Evolutionary conservation across 495 filamentous ascomycete genomes (phyloP).

Genomic region (Penicillium argentinense): DNA sequence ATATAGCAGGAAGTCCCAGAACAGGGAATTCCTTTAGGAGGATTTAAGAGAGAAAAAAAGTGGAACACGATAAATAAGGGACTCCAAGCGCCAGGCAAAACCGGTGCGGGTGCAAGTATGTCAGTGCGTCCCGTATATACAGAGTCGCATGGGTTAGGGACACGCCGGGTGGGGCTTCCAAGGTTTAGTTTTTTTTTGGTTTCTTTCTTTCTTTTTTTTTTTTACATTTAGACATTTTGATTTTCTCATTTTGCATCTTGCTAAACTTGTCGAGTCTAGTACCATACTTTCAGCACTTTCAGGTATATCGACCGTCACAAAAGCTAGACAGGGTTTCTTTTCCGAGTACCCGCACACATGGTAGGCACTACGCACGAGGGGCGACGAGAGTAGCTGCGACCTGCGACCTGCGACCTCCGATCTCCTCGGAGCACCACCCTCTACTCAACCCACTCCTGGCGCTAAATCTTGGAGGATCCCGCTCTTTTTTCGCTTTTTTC

Average conservation of each 20-base stretch:
- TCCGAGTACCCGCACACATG: no score
- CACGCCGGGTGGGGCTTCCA: slow-evolving; percentile 20
- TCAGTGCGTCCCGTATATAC: slow-evolving; percentile 24
- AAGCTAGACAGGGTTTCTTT: no score
- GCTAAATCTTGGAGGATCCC: neutral
- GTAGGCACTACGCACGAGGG: no score
- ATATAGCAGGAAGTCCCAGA: slow-evolving; percentile 6
- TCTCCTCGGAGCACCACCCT: slow-evolving; percentile 1
- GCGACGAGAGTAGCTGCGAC: no score
- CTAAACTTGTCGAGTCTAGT: no score
- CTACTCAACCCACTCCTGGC: slow-evolving; percentile 1
- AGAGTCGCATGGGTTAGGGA: slow-evolving; percentile 6
- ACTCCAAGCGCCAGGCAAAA: slow-evolving; percentile 18
- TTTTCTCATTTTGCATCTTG: neutral
- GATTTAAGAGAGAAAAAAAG: slow-evolving; percentile 21
- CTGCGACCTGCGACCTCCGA: no score
- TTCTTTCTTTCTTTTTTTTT: slow-evolving; percentile 2
- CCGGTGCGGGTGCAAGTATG: slow-evolving; percentile 21
- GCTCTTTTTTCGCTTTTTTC: slow-evolving; percentile 1
- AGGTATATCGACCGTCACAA: no score
- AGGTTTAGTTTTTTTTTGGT: neutral
- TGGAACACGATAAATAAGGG: slow-evolving; percentile 25
- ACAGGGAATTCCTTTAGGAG: no score
- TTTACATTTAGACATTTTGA: neutral
- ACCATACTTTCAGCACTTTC: no score